phyloP scores from a whole-genome alignment of 495 filamentous ascomycete species.

The Geopyxis carbonaria region DNA sequence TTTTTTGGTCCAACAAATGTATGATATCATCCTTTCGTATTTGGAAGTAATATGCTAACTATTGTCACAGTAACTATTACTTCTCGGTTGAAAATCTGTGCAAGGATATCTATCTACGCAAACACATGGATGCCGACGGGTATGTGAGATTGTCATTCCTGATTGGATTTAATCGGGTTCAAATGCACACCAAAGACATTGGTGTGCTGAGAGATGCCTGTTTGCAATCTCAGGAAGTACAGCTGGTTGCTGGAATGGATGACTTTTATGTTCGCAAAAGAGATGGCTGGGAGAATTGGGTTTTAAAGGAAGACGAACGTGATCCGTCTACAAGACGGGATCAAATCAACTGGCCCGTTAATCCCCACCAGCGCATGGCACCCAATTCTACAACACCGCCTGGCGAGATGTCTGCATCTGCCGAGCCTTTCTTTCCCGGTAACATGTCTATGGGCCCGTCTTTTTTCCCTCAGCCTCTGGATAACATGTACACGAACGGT shows the following conservation, averaged over 20 bases:
- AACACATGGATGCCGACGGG: conserved; percentile 85
- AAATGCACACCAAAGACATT: conserved; percentile 51
- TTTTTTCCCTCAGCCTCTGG: conserved; percentile 1
- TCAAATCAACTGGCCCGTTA: conserved; percentile 10
- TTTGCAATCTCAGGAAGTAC: conserved; percentile 48
- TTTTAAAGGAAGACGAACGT: conserved; percentile 45
- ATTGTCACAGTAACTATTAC: conserved; percentile 52
- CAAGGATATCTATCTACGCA: conserved; percentile 79
- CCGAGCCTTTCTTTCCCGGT: conserved; percentile 17
- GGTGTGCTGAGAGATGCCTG: conserved; percentile 60
- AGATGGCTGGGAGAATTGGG: conserved; percentile 66
- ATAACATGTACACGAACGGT: not conserved
- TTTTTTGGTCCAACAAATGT: conserved; percentile 52
- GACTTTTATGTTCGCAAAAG: conserved; percentile 59
- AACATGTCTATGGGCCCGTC: not conserved
- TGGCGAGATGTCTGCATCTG: conserved; percentile 22
- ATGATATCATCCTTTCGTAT: no score
- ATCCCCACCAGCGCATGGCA: conserved; percentile 4
- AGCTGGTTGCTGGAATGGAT: conserved; percentile 52
- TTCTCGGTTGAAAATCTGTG: conserved; percentile 92
- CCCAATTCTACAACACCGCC: conserved; percentile 11
- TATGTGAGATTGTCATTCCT: conserved; percentile 69
- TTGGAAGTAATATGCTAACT: no score
- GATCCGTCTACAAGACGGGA: conserved; percentile 33
- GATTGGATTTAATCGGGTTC: conserved; percentile 69